Evolutionary conservation across 1,139 yeast genomes (phyloP).

Genomic region (Scheffersomyces segobiensis): DNA sequence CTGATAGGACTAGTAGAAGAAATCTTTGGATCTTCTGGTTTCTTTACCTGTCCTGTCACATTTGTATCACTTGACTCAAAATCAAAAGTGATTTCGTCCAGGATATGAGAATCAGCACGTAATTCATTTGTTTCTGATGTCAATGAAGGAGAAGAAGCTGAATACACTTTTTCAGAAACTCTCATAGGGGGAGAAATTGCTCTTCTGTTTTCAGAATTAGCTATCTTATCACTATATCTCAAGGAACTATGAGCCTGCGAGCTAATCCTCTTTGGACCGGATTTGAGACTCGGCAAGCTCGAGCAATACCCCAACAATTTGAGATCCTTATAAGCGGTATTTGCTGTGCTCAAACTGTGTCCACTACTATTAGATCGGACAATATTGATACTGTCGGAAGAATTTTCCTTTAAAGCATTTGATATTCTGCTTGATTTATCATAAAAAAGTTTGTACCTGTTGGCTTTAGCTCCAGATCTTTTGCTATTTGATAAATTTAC

Average conservation of each 20-base stretch:
- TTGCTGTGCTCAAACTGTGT: slow-evolving; percentile 4
- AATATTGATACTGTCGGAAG: slow-evolving; percentile 44
- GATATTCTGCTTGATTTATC: slow-evolving; percentile 49
- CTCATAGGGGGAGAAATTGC: slow-evolving; percentile 8
- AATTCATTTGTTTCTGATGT: neutral
- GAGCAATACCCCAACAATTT: slow-evolving; percentile 40
- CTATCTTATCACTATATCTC: slow-evolving; percentile 9
- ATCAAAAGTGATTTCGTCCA: neutral
- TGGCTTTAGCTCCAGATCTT: slow-evolving; percentile 50
- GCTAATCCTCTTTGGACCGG: slow-evolving; percentile 15
- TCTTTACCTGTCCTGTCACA: neutral
- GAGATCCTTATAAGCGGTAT: slow-evolving; percentile 11
- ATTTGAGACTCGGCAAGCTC: slow-evolving; percentile 38
- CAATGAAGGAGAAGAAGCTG: slow-evolving; percentile 1
- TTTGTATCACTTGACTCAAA: neutral
- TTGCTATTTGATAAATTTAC: slow-evolving; percentile 23
- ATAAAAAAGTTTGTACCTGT: slow-evolving; percentile 51
- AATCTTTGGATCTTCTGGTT: neutral
- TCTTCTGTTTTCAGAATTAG: slow-evolving; percentile 8
- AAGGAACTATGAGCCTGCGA: slow-evolving; percentile 8
- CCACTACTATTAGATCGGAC: slow-evolving; percentile 26
- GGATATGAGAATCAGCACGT: neutral
- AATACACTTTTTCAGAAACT: slow-evolving; percentile 6
- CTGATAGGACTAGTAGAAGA: slow-evolving; percentile 30
- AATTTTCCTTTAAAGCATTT: slow-evolving; percentile 44